Conservation (phyloP, 352 stramenopile species). For the Phytophthora palmivora region DNA sequence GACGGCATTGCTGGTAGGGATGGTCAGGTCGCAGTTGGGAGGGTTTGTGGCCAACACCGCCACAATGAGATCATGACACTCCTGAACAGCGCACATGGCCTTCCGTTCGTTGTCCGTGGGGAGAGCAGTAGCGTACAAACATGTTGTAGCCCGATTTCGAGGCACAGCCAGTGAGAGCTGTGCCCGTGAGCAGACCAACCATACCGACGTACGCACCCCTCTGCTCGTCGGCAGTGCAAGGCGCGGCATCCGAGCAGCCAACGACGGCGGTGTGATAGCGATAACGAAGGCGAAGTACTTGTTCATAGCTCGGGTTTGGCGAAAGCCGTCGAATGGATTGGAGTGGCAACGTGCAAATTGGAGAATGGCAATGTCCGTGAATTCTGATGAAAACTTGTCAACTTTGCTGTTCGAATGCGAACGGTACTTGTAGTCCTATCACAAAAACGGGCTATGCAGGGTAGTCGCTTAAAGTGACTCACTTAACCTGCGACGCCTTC, state of each 20-base stretch:
- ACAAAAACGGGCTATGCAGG: too few relatives aligned
- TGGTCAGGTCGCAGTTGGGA: conserved; percentile 45
- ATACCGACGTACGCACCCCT: conserved; percentile 38
- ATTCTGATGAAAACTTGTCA: too few relatives aligned
- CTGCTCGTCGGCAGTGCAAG: conserved; percentile 21
- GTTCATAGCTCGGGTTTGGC: conserved; percentile 29
- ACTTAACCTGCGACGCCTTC: too few relatives aligned
- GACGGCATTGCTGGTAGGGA: conserved; percentile 45
- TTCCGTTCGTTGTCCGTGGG: conserved; percentile 33
- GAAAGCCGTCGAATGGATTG: background rate
- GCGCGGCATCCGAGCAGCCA: conserved; percentile 15
- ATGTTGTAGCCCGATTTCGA: conserved; percentile 47
- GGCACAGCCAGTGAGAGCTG: conserved; percentile 29
- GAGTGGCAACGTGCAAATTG: conserved; percentile 32
- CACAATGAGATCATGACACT: conserved; percentile 45
- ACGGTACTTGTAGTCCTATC: background rate
- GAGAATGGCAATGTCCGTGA: too few relatives aligned
- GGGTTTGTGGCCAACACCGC: conserved; percentile 35
- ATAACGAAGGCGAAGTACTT: conserved; percentile 24
- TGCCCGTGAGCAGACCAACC: conserved; percentile 21
- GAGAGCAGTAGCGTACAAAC: conserved; percentile 37
- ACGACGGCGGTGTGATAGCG: conserved; percentile 16
- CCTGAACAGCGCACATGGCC: conserved; percentile 37
- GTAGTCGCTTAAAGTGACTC: too few relatives aligned
- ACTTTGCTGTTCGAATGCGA: conserved; percentile 33